These are phyloP conservation scores for Toxicodendron radicans DNA, from an alignment of 345 rosid species.

Conservation along the genomic window DNA sequence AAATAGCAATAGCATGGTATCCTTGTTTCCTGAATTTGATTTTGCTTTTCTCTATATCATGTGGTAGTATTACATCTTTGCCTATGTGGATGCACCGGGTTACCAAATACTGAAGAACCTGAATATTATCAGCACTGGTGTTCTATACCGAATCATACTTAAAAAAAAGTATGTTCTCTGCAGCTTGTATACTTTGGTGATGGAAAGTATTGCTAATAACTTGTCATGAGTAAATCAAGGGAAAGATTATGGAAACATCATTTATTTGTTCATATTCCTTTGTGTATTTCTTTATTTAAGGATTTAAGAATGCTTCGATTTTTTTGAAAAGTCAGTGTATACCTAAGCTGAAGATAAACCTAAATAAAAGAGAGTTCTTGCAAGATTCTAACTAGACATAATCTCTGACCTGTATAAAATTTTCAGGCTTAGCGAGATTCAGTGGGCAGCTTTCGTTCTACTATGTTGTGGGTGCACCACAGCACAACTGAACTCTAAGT, in stretches of 20 bases:
- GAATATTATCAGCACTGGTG: constrained; percentile 92
- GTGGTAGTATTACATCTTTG: constrained; percentile 94
- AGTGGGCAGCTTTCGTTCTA: constrained; percentile 92
- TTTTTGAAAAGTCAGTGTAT: constrained; percentile 6
- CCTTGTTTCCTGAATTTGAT: constrained; percentile 18
- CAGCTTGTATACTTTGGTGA: neutral
- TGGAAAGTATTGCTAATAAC: neutral
- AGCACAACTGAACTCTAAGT: constrained; percentile 89
- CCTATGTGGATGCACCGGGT: constrained; percentile 96
- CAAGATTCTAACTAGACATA: neutral
- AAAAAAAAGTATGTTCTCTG: constrained; percentile 70
- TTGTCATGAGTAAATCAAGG: neutral
- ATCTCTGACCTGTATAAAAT: neutral
- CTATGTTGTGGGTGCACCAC: constrained; percentile 98
- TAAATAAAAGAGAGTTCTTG: constrained; percentile 4
- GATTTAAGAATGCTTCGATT: neutral
- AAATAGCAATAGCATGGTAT: neutral
- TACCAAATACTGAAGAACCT: constrained; percentile 97
- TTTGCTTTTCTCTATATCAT: constrained; percentile 15
- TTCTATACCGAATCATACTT: constrained; percentile 84
- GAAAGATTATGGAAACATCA: neutral
- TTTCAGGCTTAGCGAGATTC: constrained; percentile 90
- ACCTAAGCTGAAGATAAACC: constrained; percentile 10
- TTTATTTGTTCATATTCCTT: neutral
- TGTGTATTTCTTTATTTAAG: neutral